Percentiles rank a stretch among this genome's conserved stretches.
These are phyloP conservation scores for Fusarium drepaniforme DNA, from an alignment of 2,329 filamentous ascomycete genomes.

Conservation along the genomic window DNA sequence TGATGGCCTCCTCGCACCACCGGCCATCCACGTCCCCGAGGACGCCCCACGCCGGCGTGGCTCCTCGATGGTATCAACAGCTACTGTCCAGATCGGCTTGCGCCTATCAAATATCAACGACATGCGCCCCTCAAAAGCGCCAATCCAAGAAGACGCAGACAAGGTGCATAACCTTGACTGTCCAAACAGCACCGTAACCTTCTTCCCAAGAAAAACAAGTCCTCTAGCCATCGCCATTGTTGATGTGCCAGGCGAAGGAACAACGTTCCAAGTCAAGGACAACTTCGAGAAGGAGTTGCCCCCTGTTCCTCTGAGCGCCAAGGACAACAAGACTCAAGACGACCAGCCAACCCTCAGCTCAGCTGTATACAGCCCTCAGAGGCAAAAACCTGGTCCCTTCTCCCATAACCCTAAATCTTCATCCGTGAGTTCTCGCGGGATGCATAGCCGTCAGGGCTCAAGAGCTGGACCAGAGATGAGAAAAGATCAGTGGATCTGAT, in stretches of 20 bases:
- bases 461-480: conserved; percentile 16
- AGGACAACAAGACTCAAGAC: conserved; percentile 29
- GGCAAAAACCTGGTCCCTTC: conserved; percentile 21
- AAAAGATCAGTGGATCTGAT: conserved; percentile 34
- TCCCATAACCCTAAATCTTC: conserved; percentile 31
- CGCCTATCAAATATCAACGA: conserved; percentile 72
- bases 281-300: conserved; percentile 48
- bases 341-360: conserved; percentile 60
- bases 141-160: conserved; percentile 32
- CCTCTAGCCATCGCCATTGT: conserved; percentile 43
- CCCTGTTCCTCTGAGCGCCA: conserved; percentile 49
- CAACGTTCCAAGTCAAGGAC: conserved; percentile 36
- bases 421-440: conserved; percentile 32
- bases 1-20: conserved; percentile 51
- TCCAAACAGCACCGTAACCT: conserved; percentile 39
- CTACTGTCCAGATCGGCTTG: conserved; percentile 79
- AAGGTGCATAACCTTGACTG: conserved; percentile 55
- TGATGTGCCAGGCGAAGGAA: conserved; percentile 40
- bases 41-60: conserved; percentile 64
- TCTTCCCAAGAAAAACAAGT: conserved; percentile 38
- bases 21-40: conserved; percentile 55
- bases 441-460: conserved; percentile 33
- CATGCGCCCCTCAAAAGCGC: conserved; percentile 51
- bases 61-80: conserved; percentile 73
- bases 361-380: conserved; percentile 62